These are phyloP conservation scores for Russula olivacea DNA, from an alignment of 768 basidiomycete species.

Conservation along the genomic window DNA sequence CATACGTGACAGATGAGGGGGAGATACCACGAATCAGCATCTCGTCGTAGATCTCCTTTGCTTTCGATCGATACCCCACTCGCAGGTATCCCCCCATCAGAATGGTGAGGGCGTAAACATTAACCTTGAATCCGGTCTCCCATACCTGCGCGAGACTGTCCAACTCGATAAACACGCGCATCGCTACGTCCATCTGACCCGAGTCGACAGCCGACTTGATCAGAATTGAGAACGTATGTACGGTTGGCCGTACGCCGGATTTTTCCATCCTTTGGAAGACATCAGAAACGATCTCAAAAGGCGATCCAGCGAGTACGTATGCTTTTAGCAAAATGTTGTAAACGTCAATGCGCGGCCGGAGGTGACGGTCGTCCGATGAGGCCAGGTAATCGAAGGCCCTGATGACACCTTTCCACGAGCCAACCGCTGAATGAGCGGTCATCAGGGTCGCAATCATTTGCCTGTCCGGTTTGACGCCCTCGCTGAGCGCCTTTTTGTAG, in stretches of 20 bases:
- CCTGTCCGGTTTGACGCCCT: constrained; percentile 58
- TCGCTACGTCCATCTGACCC: constrained; percentile 55
- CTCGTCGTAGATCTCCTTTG: constrained; percentile 61
- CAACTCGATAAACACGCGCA: constrained; percentile 64
- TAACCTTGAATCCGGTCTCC: constrained; percentile 40
- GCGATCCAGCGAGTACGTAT: constrained; percentile 73
- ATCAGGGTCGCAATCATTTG: constrained; percentile 66
- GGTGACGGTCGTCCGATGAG: constrained; percentile 32
- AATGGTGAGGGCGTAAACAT: constrained; percentile 61
- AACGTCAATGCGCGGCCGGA: constrained; percentile 49
- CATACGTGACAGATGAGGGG: constrained; percentile 65
- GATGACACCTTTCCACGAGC: constrained; percentile 72
- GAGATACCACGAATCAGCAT: constrained; percentile 62
- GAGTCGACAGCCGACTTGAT: constrained; percentile 79
- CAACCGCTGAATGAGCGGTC: constrained; percentile 77
- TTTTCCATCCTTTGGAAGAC: constrained; percentile 54
- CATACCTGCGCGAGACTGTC: constrained; percentile 39
- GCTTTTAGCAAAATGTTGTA: constrained; percentile 81
- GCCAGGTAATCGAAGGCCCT: constrained; percentile 60
- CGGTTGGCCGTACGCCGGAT: constrained; percentile 50
- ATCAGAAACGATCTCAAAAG: constrained; percentile 55
- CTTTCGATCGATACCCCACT: constrained; percentile 43
- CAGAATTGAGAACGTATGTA: constrained; percentile 61
- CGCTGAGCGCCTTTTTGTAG: constrained; percentile 56
- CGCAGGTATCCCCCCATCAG: constrained; percentile 71